These are phyloP conservation scores for Bassia scoparia DNA, from an alignment of 148 eudicot species.

Conservation along the genomic window DNA sequence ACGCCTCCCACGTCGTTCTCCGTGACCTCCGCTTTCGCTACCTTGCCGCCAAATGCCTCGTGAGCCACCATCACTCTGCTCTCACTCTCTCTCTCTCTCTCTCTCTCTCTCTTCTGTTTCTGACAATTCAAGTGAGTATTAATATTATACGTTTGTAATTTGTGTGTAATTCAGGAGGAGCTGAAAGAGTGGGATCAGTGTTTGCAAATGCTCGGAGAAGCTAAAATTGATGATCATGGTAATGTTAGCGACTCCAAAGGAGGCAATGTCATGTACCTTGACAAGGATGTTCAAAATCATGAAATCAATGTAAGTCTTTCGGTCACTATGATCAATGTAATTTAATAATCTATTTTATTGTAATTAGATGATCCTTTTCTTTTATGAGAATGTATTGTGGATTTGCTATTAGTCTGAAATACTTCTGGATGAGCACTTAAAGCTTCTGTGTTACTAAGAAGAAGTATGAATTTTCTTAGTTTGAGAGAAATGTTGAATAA, in stretches of 20 bases:
- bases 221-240: conserved; percentile 84
- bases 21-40: conserved; percentile 93
- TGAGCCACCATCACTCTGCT: conserved; percentile 24
- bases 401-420: no score
- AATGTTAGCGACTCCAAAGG: conserved; percentile 64
- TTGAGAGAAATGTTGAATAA: no score
- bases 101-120: background rate
- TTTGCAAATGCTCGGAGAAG: conserved; percentile 90
- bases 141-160: no score
- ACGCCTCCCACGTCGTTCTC: conserved; percentile 80
- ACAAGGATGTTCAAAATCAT: conserved; percentile 89
- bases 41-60: conserved; percentile 97
- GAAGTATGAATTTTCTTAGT: no score
- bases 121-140: no score
- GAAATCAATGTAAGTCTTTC: conserved; percentile 73
- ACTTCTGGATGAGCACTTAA: no score
- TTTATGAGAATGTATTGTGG: no score
- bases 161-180: conserved; percentile 88
- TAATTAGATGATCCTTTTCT: no score
- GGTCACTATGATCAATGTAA: conserved; percentile 7
- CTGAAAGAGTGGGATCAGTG: conserved; percentile 99
- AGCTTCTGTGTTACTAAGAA: no score
- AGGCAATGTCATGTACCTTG: conserved; percentile 64
- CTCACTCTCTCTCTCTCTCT: background rate
- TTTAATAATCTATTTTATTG: no score